phyloP scores from a whole-genome alignment of 768 basidiomycete genomes.

The Leccinum longicurvipes region DNA sequence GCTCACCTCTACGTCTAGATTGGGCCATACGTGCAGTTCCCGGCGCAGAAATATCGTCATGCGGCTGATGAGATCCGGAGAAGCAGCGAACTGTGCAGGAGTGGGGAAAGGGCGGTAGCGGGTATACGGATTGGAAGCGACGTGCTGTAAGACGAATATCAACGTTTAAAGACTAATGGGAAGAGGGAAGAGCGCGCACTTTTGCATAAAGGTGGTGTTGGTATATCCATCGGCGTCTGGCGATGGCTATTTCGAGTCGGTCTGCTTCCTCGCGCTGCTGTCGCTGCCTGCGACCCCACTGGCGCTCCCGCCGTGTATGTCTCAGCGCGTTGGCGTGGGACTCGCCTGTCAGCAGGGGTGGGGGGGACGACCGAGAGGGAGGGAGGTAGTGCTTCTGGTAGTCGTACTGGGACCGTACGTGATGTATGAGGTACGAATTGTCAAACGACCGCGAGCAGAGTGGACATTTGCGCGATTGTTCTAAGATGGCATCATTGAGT shows the following conservation, averaged over 20 bases:
- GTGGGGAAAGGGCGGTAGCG: conserved; percentile 89
- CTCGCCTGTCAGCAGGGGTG: conserved; percentile 32
- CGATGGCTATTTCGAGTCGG: conserved; percentile 71
- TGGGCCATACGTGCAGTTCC: conserved; percentile 84
- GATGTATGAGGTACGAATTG: conserved; percentile 71
- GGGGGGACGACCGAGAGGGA: conserved; percentile 55
- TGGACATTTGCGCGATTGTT: conserved; percentile 76
- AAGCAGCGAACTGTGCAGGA: conserved; percentile 77
- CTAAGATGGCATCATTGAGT: conserved; percentile 30
- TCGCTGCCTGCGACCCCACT: conserved; percentile 54
- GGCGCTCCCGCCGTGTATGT: conserved; percentile 39
- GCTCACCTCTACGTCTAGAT: conserved; percentile 84
- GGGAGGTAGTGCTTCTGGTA: conserved; percentile 77
- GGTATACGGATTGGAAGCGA: conserved; percentile 84
- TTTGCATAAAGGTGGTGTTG: conserved; percentile 79
- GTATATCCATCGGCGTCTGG: conserved; percentile 77
- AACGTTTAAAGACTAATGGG: background rate
- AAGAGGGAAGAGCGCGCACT: conserved; percentile 41
- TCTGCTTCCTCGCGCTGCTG: conserved; percentile 58
- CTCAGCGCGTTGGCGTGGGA: conserved; percentile 29
- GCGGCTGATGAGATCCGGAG: conserved; percentile 68
- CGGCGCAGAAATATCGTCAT: conserved; percentile 80
- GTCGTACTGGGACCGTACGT: conserved; percentile 72
- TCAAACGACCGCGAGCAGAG: conserved; percentile 68
- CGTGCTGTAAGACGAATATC: conserved; percentile 55